phyloP scores from a whole-genome alignment of 2,329 filamentous ascomycete species.

The Rutstroemia sp. region DNA sequence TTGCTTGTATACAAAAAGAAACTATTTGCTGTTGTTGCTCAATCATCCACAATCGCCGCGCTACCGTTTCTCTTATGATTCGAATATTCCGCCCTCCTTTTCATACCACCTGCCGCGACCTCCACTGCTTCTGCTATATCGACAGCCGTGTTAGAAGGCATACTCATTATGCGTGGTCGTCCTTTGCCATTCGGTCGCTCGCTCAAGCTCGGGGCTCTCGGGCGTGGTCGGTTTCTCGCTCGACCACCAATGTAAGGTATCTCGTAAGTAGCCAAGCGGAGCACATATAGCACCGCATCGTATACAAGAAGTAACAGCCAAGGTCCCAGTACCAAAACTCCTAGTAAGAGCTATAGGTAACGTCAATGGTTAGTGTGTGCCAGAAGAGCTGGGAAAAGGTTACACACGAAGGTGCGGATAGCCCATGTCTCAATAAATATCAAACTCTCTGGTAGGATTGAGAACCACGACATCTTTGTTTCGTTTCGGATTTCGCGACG shows the following conservation, averaged over 20 bases:
- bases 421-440: slow-evolving; percentile 54
- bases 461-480: slow-evolving; percentile 52
- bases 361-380: slow-evolving; percentile 11
- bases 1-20: not conserved
- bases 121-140: slow-evolving; percentile 9
- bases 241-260: slow-evolving; percentile 53
- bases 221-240: slow-evolving; percentile 50
- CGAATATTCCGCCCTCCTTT: slow-evolving; percentile 15
- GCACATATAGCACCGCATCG: slow-evolving; percentile 55
- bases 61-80: slow-evolving; percentile 16
- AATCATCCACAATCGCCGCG: slow-evolving; percentile 14
- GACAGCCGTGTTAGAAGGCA: slow-evolving; percentile 6
- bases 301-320: slow-evolving; percentile 56
- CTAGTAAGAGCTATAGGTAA: slow-evolving; percentile 47
- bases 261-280: slow-evolving; percentile 50
- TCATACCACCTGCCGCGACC: slow-evolving; percentile 11
- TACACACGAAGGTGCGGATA: slow-evolving; percentile 43
- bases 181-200: slow-evolving; percentile 46
- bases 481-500: not conserved
- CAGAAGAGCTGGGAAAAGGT: slow-evolving; percentile 2
- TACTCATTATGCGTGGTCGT: slow-evolving; percentile 22
- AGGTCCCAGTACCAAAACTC: slow-evolving; percentile 51
- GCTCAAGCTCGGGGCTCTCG: slow-evolving; percentile 53
- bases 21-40: slow-evolving; percentile 10
- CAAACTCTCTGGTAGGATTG: slow-evolving; percentile 53